Percentiles rank a stretch among this genome's conserved stretches.
phyloP scores from a whole-genome alignment of 371 early-diverging fungal genomes.

The Mucor lusitanicus region DNA sequence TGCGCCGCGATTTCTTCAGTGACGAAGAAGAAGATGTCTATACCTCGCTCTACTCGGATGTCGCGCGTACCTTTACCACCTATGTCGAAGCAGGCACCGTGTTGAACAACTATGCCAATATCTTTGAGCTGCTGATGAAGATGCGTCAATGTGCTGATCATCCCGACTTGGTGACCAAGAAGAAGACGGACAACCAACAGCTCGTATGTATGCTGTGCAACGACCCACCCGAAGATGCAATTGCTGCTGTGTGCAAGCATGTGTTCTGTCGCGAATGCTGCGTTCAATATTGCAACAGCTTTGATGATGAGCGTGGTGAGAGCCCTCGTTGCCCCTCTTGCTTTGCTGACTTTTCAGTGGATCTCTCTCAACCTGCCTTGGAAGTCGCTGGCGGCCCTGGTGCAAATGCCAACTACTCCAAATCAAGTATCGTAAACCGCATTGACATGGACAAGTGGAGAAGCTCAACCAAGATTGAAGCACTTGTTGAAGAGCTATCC shows the following conservation, averaged over 20 bases:
- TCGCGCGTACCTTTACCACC: constrained; percentile 79
- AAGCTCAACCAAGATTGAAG: constrained; percentile 89
- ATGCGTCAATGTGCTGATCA: constrained; percentile 88
- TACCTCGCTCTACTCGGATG: constrained; percentile 78
- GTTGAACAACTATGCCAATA: constrained; percentile 93
- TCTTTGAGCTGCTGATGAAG: constrained; percentile 78
- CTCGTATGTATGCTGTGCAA: constrained; percentile 92
- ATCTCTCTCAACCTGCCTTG: constrained; percentile 73
- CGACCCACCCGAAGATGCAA: constrained; percentile 81
- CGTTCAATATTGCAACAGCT: constrained; percentile 43
- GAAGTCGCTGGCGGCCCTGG: constrained; percentile 28
- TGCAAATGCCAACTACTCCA: constrained; percentile 47
- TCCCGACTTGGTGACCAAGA: constrained; percentile 80
- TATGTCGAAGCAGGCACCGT: constrained; percentile 89
- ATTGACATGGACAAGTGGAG: constrained; percentile 89
- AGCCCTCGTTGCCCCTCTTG: constrained; percentile 85
- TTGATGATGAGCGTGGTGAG: constrained; percentile 30
- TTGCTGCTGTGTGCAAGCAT: constrained; percentile 91
- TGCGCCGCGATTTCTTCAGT: constrained; percentile 84
- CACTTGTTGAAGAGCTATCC: constrained; percentile 89
- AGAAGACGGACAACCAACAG: constrained; percentile 39
- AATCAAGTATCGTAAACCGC: constrained; percentile 87
- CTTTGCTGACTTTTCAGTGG: constrained; percentile 78
- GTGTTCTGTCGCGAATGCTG: constrained; percentile 79
- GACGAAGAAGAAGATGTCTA: constrained; percentile 96